Evolutionary conservation across 2,329 filamentous ascomycete genomes (phyloP).

Genomic region (Colletotrichum tropicale): DNA sequence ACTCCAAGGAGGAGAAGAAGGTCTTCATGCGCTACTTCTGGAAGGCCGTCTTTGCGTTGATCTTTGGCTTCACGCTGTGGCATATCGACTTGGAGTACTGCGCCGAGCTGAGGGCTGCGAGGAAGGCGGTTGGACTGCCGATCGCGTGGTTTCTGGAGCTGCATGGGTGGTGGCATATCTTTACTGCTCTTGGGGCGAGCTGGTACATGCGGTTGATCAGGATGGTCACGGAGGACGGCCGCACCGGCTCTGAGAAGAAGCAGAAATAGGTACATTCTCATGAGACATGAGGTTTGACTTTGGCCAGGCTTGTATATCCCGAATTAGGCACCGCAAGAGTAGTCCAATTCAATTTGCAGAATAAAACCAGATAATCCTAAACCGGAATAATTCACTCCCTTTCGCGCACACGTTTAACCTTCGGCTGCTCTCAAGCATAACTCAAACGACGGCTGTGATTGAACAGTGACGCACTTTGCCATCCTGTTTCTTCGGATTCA

Average conservation of each 20-base stretch:
- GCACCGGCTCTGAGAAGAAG: not conserved
- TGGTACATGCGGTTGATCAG: slow-evolving; percentile 37
- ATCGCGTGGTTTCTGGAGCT: slow-evolving; percentile 62
- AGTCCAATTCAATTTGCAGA: too few relatives aligned
- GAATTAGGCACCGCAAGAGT: too few relatives aligned
- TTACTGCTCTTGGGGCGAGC: slow-evolving; percentile 60
- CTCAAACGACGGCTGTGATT: too few relatives aligned
- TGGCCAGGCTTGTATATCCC: not conserved
- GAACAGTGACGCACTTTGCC: not conserved
- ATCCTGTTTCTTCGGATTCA: not conserved
- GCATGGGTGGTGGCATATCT: slow-evolving; percentile 69
- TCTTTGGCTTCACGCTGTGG: slow-evolving; percentile 58
- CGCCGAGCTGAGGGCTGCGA: slow-evolving; percentile 46
- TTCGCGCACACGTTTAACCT: too few relatives aligned
- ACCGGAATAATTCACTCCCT: too few relatives aligned
- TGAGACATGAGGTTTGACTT: not conserved
- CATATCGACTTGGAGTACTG: slow-evolving; percentile 61
- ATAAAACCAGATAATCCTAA: too few relatives aligned
- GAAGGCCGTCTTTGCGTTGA: slow-evolving; percentile 36
- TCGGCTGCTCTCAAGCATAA: too few relatives aligned
- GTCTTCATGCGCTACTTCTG: slow-evolving; percentile 29
- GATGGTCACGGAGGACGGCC: slow-evolving; percentile 7
- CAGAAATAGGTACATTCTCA: not conserved
- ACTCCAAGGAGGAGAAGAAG: slow-evolving; percentile 30
- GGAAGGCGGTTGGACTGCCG: slow-evolving; percentile 53